Conservation (phyloP, 768 basidiomycete species). For the Mycena rebaudengoi region DNA sequence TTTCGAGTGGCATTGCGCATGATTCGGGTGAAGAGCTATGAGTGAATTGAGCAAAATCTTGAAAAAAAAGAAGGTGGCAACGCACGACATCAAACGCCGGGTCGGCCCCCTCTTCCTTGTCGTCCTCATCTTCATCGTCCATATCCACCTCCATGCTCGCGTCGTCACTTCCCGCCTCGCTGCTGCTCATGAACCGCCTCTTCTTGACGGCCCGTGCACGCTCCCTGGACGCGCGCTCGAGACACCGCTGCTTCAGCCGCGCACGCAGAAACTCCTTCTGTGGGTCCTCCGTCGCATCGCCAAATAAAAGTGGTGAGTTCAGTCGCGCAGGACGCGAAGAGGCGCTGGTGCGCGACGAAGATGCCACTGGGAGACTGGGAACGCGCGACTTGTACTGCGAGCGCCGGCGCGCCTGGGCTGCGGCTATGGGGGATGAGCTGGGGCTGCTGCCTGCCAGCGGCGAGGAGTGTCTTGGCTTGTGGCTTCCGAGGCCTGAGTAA, state of each 20-base stretch:
- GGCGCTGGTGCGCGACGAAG: constrained; percentile 26
- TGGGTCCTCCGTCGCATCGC: constrained; percentile 46
- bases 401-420: constrained; percentile 57
- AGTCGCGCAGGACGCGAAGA: constrained; percentile 18
- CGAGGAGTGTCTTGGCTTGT: constrained; percentile 17
- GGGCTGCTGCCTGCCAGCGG: constrained; percentile 24
- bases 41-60: not conserved
- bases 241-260: constrained; percentile 66
- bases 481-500: not conserved
- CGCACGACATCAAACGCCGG: constrained; percentile 10
- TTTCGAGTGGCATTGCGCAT: constrained; percentile 22
- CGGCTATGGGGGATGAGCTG: constrained; percentile 53
- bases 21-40: constrained; percentile 20
- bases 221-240: constrained; percentile 67
- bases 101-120: too few relatives aligned
- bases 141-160: constrained; percentile 59
- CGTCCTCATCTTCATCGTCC: constrained; percentile 65
- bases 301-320: constrained; percentile 9
- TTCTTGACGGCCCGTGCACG: constrained; percentile 55
- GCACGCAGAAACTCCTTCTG: constrained; percentile 66
- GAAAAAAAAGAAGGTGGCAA: not conserved
- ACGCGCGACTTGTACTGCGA: constrained; percentile 60
- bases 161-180: constrained; percentile 57
- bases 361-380: constrained; percentile 38
- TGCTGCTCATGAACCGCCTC: constrained; percentile 50